A percentile compares a stretch with the other conserved stretches of the same genome.
Evolutionary conservation across 768 basidiomycete species (phyloP).

Genomic region (Porphyrellus cyaneotinctus): DNA sequence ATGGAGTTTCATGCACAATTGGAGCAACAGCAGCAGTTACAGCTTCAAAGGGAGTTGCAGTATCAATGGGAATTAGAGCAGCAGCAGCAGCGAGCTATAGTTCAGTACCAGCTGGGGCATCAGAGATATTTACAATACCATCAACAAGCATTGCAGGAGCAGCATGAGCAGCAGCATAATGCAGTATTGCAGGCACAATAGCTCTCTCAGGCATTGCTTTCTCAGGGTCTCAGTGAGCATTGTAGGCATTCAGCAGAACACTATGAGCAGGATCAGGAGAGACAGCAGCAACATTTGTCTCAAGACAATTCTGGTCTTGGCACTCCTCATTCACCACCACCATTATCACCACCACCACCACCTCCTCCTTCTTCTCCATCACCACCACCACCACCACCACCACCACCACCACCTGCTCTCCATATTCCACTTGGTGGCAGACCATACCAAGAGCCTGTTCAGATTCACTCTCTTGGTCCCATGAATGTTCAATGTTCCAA

Average conservation of each 20-base stretch:
- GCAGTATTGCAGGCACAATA: neutral
- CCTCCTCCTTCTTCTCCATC: too few relatives aligned
- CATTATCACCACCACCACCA: too few relatives aligned
- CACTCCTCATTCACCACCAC: neutral
- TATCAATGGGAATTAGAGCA: too few relatives aligned
- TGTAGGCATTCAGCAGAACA: neutral
- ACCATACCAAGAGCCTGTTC: slow-evolving; percentile 13
- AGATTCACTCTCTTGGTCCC: neutral
- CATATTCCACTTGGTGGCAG: slow-evolving; percentile 7
- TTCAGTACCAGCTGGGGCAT: neutral
- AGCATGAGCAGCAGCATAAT: neutral
- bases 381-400: neutral
- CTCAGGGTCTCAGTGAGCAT: neutral
- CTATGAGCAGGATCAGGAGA: neutral
- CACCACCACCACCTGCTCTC: neutral
- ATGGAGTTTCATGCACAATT: too few relatives aligned
- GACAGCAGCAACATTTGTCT: neutral
- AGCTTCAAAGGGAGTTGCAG: too few relatives aligned
- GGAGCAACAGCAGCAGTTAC: too few relatives aligned
- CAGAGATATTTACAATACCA: neutral
- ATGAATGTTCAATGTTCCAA: too few relatives aligned
- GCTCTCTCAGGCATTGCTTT: neutral
- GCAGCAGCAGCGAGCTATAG: neutral
- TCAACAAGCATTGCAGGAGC: neutral
- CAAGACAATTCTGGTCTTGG: neutral